These are phyloP conservation scores for Elaphomyces granulatus DNA, from an alignment of 495 filamentous ascomycete genomes.

Conservation along the genomic window DNA sequence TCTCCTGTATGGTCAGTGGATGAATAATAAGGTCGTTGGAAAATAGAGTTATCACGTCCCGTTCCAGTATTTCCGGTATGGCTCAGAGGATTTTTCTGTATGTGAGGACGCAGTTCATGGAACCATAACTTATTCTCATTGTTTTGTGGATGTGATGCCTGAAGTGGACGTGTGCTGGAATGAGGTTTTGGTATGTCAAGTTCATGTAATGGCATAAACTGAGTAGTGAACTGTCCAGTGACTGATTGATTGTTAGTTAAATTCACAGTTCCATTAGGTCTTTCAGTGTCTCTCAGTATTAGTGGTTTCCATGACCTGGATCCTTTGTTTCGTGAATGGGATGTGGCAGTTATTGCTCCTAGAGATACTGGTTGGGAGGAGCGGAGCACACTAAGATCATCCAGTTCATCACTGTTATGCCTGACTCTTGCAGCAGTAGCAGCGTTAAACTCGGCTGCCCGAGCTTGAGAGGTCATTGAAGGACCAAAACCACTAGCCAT, in stretches of 20 bases:
- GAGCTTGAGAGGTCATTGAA: conserved; percentile 6
- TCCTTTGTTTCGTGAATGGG: conserved; percentile 9
- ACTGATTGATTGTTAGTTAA: no score
- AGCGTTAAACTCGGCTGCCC: conserved; percentile 6
- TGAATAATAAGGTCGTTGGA: neutral
- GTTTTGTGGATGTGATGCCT: no score
- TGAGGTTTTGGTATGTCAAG: neutral
- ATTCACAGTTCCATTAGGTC: no score
- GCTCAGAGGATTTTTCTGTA: neutral
- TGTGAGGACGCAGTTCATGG: neutral
- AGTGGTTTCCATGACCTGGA: conserved; percentile 7
- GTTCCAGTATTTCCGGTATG: neutral
- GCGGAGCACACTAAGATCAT: conserved; percentile 10
- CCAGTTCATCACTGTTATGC: conserved; percentile 8
- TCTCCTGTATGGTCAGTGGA: no score
- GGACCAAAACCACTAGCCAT: conserved; percentile 1
- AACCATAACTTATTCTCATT: neutral
- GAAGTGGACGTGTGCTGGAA: neutral
- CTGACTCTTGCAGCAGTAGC: conserved; percentile 1
- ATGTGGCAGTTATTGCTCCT: conserved; percentile 7
- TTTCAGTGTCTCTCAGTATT: neutral
- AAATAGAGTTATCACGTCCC: neutral
- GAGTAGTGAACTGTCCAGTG: no score
- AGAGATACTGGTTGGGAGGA: conserved; percentile 16
- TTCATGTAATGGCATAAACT: neutral